Evolutionary conservation across 352 stramenopile species (phyloP).

Genomic region (Aphanomyces stellatus): DNA sequence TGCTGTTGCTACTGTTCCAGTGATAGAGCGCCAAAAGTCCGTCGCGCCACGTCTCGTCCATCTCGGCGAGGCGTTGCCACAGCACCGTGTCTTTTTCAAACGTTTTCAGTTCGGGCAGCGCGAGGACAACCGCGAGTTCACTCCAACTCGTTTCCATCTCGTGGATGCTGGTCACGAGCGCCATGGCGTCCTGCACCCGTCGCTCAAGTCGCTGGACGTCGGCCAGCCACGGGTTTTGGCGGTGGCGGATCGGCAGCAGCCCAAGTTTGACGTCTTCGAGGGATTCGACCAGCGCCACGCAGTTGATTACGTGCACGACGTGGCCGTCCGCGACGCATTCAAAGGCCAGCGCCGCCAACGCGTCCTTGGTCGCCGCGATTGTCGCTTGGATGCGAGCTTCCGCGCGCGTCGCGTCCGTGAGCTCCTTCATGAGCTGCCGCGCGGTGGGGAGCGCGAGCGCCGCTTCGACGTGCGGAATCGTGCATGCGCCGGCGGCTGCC

Average conservation of each 20-base stretch:
- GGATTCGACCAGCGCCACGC: not conserved
- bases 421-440: not conserved
- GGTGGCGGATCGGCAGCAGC: conserved; percentile 1
- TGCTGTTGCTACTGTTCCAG: not conserved
- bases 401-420: not conserved
- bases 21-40: not conserved
- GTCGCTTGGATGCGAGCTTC: not conserved
- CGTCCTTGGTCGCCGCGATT: not conserved
- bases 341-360: not conserved
- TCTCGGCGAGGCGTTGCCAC: not conserved
- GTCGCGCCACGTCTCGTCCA: not conserved
- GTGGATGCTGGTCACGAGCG: not conserved
- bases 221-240: not conserved
- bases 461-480: not conserved
- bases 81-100: not conserved
- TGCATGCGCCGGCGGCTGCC: not conserved
- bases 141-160: not conserved
- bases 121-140: not conserved
- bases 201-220: not conserved
- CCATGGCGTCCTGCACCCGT: not conserved
- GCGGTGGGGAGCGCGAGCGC: not conserved
- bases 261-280: not conserved
- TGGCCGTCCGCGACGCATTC: not conserved
- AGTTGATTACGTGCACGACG: not conserved
- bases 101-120: not conserved